Base-by-base conservation (phyloP, 2,329 filamentous ascomycete species). In the Aspergillus intermedius region DNA sequence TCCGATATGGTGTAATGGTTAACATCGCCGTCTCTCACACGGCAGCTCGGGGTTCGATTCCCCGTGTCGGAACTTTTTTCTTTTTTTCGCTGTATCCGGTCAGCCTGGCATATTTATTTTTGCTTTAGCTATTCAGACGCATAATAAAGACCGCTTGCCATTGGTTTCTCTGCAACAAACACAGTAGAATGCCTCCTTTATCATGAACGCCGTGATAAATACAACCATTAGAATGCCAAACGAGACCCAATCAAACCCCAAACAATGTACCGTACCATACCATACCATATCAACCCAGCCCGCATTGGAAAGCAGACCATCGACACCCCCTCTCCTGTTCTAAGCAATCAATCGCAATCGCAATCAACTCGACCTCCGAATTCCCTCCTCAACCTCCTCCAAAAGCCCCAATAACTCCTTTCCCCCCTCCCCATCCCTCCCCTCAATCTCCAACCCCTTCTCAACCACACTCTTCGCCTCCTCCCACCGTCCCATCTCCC, bases 401-500 rank as follows among this genome's bases (percentile, higher is more conserved):
- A 91, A 63, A 80, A 55, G 72, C 71, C 70, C 84, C 80, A 69
- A 79, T 53, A 76, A 67, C 64, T 72, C 74, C 63, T 70, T 76
- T 53, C 72, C 74, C 42, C 76, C 73, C 51, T 79, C 65, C 55
- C 66, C 58, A 59, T 54, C 72, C 42, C 64, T 82, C 10, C 86
- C 86, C 73, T 95, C 90, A 66, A 91, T 83, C 74, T 95, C 91
- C 49, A 95, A 69, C 0, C 82, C 90, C 63, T 81, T 78, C 56
- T 78, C 79, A 37, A 95, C 78, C 82, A 90, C 94, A 54, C 84
- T 82, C 60, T 77, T 77, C 1, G 91, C 90, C 80, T 97, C 91
- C 48, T 87, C 83, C 62, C 88, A 72, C 52, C 91, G 72, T 1
- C 87, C 86, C 93, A 97, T 97, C 81, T 98, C 93, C 56, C 86